Evolutionary conservation across 23 red algal genomes (phyloP).

Genomic region (Chondrus crispus): DNA sequence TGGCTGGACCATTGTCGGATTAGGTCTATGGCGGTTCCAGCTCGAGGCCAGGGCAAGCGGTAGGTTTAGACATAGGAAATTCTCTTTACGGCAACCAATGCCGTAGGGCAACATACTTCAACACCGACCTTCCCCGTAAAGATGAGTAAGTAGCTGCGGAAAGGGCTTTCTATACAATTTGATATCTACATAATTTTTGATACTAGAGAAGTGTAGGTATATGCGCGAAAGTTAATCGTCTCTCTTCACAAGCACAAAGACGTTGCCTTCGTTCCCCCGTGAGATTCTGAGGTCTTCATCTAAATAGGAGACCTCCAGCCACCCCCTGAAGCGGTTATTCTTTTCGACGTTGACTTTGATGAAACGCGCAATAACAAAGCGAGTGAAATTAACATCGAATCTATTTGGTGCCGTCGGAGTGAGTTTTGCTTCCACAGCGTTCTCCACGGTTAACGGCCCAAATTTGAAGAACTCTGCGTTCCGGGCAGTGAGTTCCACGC

Average conservation of each 20-base stretch:
- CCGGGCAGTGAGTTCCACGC: constrained; percentile 12
- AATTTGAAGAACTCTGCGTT: constrained; percentile 73
- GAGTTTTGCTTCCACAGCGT: constrained; percentile 71
- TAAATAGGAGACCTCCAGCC: constrained; percentile 80
- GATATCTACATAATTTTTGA: too few species aligned
- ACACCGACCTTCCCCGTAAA: too few species aligned
- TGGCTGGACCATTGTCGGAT: constrained; percentile 77
- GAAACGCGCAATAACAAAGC: constrained; percentile 63
- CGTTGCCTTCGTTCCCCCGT: constrained; percentile 72
- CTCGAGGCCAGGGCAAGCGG: too few species aligned
- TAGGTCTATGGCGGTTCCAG: constrained; percentile 8
- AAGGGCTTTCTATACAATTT: too few species aligned
- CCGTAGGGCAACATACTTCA: too few species aligned
- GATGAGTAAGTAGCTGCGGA: too few species aligned
- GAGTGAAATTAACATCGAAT: constrained; percentile 79
- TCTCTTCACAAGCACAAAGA: constrained; percentile 84
- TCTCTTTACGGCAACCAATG: too few species aligned
- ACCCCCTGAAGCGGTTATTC: constrained; percentile 61
- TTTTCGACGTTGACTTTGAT: constrained; percentile 57
- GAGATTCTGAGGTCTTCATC: constrained; percentile 84
- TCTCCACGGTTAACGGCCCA: constrained; percentile 58
- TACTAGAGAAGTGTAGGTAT: background rate
- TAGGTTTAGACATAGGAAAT: too few species aligned
- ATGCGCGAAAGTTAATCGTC: background rate
- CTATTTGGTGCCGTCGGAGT: constrained; percentile 42